Base-by-base conservation (phyloP, 2,329 filamentous ascomycete species). In the Hymenoscyphus fructigenus region DNA sequence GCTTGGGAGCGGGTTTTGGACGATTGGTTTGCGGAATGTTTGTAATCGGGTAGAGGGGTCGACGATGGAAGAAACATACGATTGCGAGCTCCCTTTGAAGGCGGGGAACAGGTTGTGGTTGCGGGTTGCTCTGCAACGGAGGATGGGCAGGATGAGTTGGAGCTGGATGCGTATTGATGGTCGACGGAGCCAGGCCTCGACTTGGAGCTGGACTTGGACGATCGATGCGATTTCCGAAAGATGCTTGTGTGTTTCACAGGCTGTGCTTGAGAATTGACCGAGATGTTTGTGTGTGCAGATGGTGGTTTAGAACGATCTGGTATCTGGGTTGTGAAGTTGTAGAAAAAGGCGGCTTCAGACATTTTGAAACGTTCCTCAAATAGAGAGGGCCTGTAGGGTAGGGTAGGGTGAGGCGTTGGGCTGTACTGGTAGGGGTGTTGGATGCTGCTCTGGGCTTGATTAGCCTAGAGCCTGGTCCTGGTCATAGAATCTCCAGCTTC, bases 31-130 rank as follows among this genome's bases (percentile, higher is more conserved):
- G 73, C 71, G 57, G 69, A 61, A 64, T 70, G 71, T 68, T 70
- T 72, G 67, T 72, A 73, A 67, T 75, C 71, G 60, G 68, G 66
- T 50, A 73, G 64, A 53, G 73, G 72, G 63, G 71, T 74, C 55
- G 69, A 70, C 64, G 71, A 73, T 57, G 69, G 69, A 62, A 71
- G 71, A 63, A 57, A 65, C 73, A 75, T 75, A 66, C 68, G 66
- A 71, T 73, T 67, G 68, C 66, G 64, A 53, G 59, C 61, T 57
- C 38, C 34, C 23, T 64, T 41, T 50, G 20, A 53, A 9, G 47
- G 47, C 20, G 47, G 47, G 10, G 20, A 28, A 14, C 15, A 41
- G 26, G 15, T 32, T 20, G 28, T 36, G 32, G 41, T 44, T 14
- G 32, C 29, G 23, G 47, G 56, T 65, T n/a, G 50, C 47, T 53